Evolutionary conservation across 768 basidiomycete genomes (phyloP), one percentile per base, ranked within the genome.

Genomic region (Strobilomyces echinocephalus): DNA sequence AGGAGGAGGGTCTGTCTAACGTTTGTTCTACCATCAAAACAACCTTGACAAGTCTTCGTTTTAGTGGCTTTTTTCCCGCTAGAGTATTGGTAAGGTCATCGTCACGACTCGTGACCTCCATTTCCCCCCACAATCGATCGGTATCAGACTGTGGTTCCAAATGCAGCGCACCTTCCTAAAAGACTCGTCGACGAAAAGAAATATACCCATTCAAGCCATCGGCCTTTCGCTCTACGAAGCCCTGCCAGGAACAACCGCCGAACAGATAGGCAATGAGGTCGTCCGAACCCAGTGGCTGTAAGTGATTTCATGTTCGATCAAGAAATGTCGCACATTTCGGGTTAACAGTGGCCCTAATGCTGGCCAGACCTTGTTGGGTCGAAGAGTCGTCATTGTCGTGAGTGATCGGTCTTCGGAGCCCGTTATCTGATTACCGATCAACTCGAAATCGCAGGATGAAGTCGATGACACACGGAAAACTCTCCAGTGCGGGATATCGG

Each of bases 231-330:
- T 99, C 4, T 99, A 99, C 62, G 97, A 99, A 68, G 82, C 88
- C 26, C 76, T 98, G 16, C 84, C 85, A 6, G 91, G 85, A 16
- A 80, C 82, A 4, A 83, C 83, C 1, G 82, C 71, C 28, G 83
- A 92, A 60, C 81, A 85, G 67, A 79, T 93, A 47, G 90, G 90
- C 46, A 79, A 74, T 54, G 86, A 97, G 68, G 91, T 99, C 58
- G 76, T 97, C 61, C 81, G 95, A 50, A 99, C 95, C 15, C 97
- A 99, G 71, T 99, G 97, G 97, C 75, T 98, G 88, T 90, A 69
- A 67, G 87, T 74, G 18, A 51, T 46, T 16, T 15, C 39, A 34
- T 30, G 38, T 44, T 47, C 49, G 24, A 43, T 41, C 47, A 36
- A 34, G 21, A 24, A n/a, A 18, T 40, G 53, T 28, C 20, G 34